Percentiles rank a stretch among this genome's conserved stretches.
phyloP scores from a whole-genome alignment of 2,329 filamentous ascomycete species.

The Phyllosticta citrichinensis region DNA sequence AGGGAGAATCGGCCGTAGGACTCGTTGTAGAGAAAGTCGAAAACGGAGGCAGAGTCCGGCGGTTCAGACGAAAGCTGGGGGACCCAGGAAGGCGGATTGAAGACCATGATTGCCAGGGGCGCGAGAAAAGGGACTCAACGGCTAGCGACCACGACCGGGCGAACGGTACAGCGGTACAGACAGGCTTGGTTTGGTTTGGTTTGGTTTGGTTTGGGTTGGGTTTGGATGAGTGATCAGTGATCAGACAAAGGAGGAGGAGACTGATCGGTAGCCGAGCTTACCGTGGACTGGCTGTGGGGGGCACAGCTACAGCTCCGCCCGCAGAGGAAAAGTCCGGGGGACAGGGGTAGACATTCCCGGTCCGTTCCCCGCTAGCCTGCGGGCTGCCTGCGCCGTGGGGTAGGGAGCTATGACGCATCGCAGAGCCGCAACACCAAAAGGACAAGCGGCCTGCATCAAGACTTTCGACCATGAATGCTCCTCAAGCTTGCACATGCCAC shows the following conservation, averaged over 20 bases:
- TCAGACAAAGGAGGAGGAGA: neutral
- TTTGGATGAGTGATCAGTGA: neutral
- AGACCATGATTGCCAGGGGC: slow-evolving; percentile 33
- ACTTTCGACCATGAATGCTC: neutral
- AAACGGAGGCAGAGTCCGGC: slow-evolving; percentile 64
- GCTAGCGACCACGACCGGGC: neutral
- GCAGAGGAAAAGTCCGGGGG: neutral
- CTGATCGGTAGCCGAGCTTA: neutral
- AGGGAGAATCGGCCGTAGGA: slow-evolving; percentile 56
- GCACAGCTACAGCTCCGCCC: neutral
- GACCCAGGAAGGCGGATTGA: slow-evolving; percentile 52
- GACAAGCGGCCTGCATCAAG: neutral
- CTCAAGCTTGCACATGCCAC: neutral
- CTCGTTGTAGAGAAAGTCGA: slow-evolving; percentile 69
- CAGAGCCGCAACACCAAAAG: neutral
- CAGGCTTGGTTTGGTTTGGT: neutral
- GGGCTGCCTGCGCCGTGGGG: neutral
- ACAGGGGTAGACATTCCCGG: neutral
- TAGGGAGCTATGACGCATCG: neutral
- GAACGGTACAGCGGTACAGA: neutral
- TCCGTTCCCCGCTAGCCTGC: no score
- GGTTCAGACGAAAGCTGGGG: slow-evolving; percentile 52
- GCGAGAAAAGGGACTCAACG: neutral
- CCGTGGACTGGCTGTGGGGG: neutral
- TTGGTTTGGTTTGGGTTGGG: neutral